These are phyloP conservation scores for Coemansia reversa DNA, from an alignment of 192 early-diverging fungal genomes.

Conservation along the genomic window DNA sequence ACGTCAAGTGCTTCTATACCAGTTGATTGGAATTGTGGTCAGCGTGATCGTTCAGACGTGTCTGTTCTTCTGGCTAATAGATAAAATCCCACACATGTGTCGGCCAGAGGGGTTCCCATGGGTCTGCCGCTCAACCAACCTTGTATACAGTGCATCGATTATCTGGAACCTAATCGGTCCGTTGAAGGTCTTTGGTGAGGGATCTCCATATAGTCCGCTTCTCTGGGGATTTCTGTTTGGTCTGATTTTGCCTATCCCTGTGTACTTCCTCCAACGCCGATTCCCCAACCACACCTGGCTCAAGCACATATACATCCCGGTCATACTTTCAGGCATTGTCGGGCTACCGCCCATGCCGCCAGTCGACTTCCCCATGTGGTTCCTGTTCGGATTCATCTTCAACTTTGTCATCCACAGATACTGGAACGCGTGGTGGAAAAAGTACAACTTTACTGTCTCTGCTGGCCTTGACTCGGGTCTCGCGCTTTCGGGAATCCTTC, in stretches of 20 bases:
- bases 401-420: slow-evolving; percentile 69
- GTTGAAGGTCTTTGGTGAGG: slow-evolving; percentile 63
- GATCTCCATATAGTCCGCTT: slow-evolving; percentile 57
- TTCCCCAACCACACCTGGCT: slow-evolving; percentile 69
- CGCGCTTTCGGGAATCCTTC: slow-evolving; percentile 52
- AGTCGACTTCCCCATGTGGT: slow-evolving; percentile 53
- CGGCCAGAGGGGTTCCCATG: slow-evolving; percentile 62
- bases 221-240: slow-evolving; percentile 66
- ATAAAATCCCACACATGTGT: slow-evolving; percentile 59
- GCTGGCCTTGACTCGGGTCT: slow-evolving; percentile 62
- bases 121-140: slow-evolving; percentile 60
- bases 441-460: slow-evolving; percentile 57
- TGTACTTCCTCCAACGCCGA: slow-evolving; percentile 61
- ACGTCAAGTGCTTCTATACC: slow-evolving; percentile 73
- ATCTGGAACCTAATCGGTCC: slow-evolving; percentile 83
- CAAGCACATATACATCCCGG: slow-evolving; percentile 67
- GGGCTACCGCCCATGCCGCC: slow-evolving; percentile 64
- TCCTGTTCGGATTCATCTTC: slow-evolving; percentile 65
- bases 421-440: slow-evolving; percentile 65
- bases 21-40: slow-evolving; percentile 67
- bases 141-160: slow-evolving; percentile 69
- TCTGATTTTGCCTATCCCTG: slow-evolving; percentile 67
- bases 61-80: slow-evolving; percentile 66
- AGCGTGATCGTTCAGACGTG: slow-evolving; percentile 68
- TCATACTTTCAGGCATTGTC: slow-evolving; percentile 64